These are phyloP conservation scores for Oryza meyeriana DNA, from an alignment of 176 grass and related monocot species.

Conservation along the genomic window DNA sequence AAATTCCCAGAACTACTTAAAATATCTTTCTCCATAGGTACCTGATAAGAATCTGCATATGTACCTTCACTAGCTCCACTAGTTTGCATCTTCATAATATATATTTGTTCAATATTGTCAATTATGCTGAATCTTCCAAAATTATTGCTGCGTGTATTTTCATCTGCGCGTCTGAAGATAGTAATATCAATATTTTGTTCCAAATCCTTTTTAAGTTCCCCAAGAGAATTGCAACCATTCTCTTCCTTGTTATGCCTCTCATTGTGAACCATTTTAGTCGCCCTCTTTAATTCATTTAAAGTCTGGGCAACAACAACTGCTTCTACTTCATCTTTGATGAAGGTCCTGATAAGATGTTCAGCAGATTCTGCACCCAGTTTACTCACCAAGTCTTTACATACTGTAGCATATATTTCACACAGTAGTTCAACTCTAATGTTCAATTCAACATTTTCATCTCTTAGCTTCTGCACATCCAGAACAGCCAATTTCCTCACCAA, in stretches of 20 bases:
- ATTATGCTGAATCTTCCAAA: not conserved
- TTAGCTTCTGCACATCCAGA: conserved; percentile 10
- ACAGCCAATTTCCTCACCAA: not conserved
- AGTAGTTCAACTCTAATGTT: conserved; percentile 16
- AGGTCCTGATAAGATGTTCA: conserved; percentile 5
- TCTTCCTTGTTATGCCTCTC: conserved; percentile 33
- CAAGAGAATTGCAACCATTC: not conserved
- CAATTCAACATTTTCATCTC: conserved; percentile 18
- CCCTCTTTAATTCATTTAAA: conserved; percentile 8
- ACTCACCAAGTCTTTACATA: not conserved
- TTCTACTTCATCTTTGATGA: conserved; percentile 16
- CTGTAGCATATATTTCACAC: not conserved
- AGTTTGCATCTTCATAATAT: not conserved
- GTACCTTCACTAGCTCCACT: not conserved
- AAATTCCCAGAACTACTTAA: not conserved
- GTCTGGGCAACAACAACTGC: not conserved
- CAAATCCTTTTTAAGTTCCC: conserved; percentile 34
- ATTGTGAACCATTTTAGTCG: conserved; percentile 15
- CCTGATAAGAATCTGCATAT: not conserved
- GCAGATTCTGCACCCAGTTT: not conserved
- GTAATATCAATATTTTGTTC: not conserved
- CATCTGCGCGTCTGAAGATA: not conserved
- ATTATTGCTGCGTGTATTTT: not conserved
- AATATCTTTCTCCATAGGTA: not conserved
- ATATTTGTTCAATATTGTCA: not conserved